A percentile compares a stretch with the other conserved stretches of the same genome.
Conservation (phyloP, 805 yeast genomes). For the Hanseniaspora lindneri region DNA sequence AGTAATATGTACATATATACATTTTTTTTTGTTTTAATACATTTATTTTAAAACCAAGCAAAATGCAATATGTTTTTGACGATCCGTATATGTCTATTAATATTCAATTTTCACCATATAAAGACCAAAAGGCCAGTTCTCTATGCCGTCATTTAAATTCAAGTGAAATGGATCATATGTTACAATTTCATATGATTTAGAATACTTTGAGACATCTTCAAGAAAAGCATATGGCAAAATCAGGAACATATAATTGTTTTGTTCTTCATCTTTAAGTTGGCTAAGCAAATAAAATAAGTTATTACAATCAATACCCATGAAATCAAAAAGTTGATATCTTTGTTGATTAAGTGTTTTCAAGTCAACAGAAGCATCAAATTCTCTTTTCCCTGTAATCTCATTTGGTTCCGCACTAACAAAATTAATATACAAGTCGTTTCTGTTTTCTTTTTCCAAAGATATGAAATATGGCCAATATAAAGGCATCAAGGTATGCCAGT, state of each 20-base stretch:
- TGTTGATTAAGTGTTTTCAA: too few relatives aligned
- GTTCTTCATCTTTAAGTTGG: background rate
- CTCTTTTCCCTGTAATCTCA: background rate
- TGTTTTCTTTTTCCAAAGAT: background rate
- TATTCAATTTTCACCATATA: background rate
- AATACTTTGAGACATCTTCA: background rate
- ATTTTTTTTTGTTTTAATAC: background rate
- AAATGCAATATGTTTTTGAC: too few relatives aligned
- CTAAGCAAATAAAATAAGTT: slow-evolving; percentile 5
- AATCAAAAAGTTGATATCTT: background rate
- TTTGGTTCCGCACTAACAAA: background rate
- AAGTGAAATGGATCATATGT: slow-evolving; percentile 1
- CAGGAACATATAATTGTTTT: background rate
- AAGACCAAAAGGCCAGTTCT: slow-evolving; percentile 5
- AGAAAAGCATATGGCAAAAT: background rate
- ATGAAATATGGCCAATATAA: slow-evolving; percentile 12
- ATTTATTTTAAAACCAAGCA: too few relatives aligned
- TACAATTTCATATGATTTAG: background rate
- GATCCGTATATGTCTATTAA: background rate
- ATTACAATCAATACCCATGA: slow-evolving; percentile 7
- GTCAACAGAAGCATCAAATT: background rate
- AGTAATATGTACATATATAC: background rate
- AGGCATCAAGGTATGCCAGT: slow-evolving; percentile 14
- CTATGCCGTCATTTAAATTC: slow-evolving; percentile 9
- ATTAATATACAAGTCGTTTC: background rate